Base-by-base conservation (phyloP, 2,329 filamentous ascomycete species). In the Geoglossum cookeanum region DNA sequence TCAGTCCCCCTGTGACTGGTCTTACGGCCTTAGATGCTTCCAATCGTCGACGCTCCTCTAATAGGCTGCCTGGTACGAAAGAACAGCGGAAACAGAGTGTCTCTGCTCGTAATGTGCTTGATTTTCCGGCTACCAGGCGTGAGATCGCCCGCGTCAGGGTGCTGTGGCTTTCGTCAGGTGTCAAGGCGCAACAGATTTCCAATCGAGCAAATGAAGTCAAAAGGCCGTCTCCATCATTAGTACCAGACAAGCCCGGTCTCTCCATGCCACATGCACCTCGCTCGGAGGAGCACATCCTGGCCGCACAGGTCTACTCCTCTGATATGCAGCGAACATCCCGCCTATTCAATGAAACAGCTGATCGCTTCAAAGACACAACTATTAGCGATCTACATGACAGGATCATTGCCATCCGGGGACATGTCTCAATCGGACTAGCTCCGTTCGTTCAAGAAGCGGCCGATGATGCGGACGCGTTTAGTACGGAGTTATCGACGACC, bases 181-280 rank as follows among this genome's bases (percentile, higher is more conserved):
- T 96, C 65, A 94, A 94, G 70, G 90, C 91, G 0, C 82, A 82
- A 64, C 87, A 92, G 65, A 86, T 96, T 57, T 75, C 76, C 32
- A 78, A 81, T 3, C 79, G 84, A 52, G 81, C 84, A 3, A 70
- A 82, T 49, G 73, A 75, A 39, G 61, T 66, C 0, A 67, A 67
- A 13, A 60, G 64, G 51, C 55, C 67, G 27, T 29, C 60, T 29
- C 62, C 66, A 2, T 71, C 71, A 49, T 68, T 74, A 39, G 70
- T 55, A 58, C 63, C 78, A 32, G 76, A 77, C 1, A 78, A 75
- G 0, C 72, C 72, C n/a, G 70, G 77, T 5, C 69, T 83, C 8
- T 32, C 22, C n/a, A 2, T 51, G 7, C 42, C 45, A 4, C 33
- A 13, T 45, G 64, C 74, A 0, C 55, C 66, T 0, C 63, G 64